phyloP scores from a whole-genome alignment of 192 early-diverging fungal genomes.

The Entomortierella beljakovae region DNA sequence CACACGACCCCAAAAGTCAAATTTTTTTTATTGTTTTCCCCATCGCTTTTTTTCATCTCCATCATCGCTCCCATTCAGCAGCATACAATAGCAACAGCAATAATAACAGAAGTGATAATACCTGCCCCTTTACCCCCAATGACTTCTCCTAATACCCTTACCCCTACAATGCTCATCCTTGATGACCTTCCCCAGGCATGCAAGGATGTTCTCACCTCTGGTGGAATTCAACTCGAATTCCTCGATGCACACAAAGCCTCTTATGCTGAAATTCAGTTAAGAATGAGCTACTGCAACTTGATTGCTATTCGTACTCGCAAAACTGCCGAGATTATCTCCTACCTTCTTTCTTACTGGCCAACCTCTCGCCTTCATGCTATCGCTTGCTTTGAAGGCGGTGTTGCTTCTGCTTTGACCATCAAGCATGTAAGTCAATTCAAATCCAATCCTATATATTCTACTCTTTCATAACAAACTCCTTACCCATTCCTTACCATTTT shows the following conservation, averaged over 20 bases:
- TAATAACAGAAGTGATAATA: too few species aligned
- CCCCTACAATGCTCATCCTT: slow-evolving; percentile 53
- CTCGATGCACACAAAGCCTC: slow-evolving; percentile 53
- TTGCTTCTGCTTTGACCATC: slow-evolving; percentile 51
- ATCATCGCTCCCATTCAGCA: not conserved
- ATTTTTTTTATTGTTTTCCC: not conserved
- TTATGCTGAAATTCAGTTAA: slow-evolving; percentile 50
- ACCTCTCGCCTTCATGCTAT: slow-evolving; percentile 53
- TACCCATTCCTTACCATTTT: not conserved
- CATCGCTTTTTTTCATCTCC: slow-evolving; percentile 26
- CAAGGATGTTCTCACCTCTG: slow-evolving; percentile 43
- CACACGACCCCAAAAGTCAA: slow-evolving; percentile 18
- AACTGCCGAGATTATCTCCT: slow-evolving; percentile 54
- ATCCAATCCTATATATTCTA: not conserved
- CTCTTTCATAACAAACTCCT: not conserved
- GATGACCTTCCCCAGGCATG: slow-evolving; percentile 50
- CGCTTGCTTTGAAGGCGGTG: slow-evolving; percentile 50
- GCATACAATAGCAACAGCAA: not conserved
- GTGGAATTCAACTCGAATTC: slow-evolving; percentile 50
- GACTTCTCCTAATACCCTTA: slow-evolving; percentile 35
- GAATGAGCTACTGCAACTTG: slow-evolving; percentile 54
- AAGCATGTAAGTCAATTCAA: slow-evolving; percentile 32
- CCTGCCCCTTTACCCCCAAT: slow-evolving; percentile 13
- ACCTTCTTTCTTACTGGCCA: slow-evolving; percentile 53
- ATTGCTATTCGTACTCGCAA: slow-evolving; percentile 52